These are phyloP conservation scores for Centaurea solstitialis DNA, from an alignment of 129 eudicot genomes.

Conservation along the genomic window DNA sequence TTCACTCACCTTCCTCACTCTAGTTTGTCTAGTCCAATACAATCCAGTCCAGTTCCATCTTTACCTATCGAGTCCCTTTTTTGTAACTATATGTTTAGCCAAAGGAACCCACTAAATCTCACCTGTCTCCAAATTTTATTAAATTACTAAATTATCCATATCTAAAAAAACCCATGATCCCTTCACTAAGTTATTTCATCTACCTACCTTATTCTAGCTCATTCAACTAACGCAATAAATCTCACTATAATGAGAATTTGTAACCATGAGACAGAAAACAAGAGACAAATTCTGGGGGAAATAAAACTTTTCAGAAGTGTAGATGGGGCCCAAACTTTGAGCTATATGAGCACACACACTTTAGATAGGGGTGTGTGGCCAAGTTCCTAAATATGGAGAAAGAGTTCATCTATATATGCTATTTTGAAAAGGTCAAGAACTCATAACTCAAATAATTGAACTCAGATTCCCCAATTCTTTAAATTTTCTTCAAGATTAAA, in stretches of 20 bases:
- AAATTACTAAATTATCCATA: background rate
- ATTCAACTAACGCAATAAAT: background rate
- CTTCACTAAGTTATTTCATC: background rate
- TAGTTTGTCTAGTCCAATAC: background rate
- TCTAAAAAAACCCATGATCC: background rate
- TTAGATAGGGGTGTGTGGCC: conserved; percentile 20
- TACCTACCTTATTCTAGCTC: background rate
- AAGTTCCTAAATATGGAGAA: conserved; percentile 34
- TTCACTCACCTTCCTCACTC: background rate
- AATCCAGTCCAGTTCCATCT: background rate
- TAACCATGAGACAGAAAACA: background rate
- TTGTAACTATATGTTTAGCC: background rate
- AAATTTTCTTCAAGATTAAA: conserved; percentile 16
- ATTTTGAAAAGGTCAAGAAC: conserved; percentile 24
- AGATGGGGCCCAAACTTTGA: conserved; percentile 28
- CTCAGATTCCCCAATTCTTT: conserved; percentile 20
- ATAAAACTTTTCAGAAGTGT: conserved; percentile 10
- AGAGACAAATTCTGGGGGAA: conserved; percentile 9
- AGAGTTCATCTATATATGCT: conserved; percentile 19
- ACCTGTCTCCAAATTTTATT: background rate
- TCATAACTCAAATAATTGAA: conserved; percentile 31
- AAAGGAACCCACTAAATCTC: background rate
- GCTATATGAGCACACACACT: conserved; percentile 22
- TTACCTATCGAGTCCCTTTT: background rate
- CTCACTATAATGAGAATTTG: background rate